Conservation (phyloP, 768 basidiomycete species). For the Gloeopeniophorella convolvens region DNA sequence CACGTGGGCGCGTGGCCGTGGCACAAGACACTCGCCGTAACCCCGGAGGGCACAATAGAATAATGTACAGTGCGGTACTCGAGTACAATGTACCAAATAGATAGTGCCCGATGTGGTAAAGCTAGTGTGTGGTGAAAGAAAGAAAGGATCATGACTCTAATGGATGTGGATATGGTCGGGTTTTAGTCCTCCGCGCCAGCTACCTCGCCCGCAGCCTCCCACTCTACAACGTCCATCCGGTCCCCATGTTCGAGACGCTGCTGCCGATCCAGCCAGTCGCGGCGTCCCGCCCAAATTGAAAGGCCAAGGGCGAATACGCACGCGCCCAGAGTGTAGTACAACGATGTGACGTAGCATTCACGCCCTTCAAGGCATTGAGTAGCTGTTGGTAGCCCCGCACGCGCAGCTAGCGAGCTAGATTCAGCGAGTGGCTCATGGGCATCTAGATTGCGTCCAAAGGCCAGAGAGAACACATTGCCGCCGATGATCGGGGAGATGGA, state of each 20-base stretch:
- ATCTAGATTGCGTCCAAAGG: slow-evolving; percentile 79
- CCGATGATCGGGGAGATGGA: slow-evolving; percentile 69
- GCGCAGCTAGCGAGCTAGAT: slow-evolving; percentile 13
- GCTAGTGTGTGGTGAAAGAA: no score
- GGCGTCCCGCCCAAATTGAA: slow-evolving; percentile 22
- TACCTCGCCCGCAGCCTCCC: slow-evolving; percentile 12
- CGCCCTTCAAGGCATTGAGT: slow-evolving; percentile 23
- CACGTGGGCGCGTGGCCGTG: slow-evolving; percentile 14
- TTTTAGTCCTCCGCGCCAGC: slow-evolving; percentile 4
- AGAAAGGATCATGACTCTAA: no score
- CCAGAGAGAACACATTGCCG: slow-evolving; percentile 77
- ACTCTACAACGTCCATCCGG: background rate
- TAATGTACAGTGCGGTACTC: background rate
- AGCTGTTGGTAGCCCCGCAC: background rate
- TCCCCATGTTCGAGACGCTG: background rate
- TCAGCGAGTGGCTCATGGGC: slow-evolving; percentile 41
- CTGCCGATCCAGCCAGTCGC: slow-evolving; percentile 20
- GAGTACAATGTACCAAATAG: background rate
- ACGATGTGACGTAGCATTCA: slow-evolving; percentile 23
- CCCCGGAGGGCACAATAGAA: background rate
- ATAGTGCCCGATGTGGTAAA: background rate
- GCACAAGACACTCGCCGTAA: no score
- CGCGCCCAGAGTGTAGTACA: slow-evolving; percentile 22
- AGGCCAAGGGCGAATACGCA: slow-evolving; percentile 22
- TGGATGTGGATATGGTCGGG: no score